A percentile compares a stretch with the other conserved stretches of the same genome.
Conservation (phyloP, 305 asterid genomes). For the Fraxinus baroniana region DNA sequence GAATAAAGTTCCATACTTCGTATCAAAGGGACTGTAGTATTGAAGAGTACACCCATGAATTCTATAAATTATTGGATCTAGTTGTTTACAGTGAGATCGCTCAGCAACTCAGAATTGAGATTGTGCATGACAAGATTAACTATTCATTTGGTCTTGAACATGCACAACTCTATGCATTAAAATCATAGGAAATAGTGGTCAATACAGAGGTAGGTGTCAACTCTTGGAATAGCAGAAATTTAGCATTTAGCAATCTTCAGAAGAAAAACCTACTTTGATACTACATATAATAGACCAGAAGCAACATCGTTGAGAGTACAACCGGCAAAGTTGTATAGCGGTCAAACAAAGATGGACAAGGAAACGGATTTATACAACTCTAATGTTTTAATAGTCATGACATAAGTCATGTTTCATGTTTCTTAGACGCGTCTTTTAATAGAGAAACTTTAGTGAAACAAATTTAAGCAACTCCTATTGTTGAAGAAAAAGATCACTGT, state of each 20-base stretch:
- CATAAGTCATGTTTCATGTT: not conserved
- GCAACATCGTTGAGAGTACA: not conserved
- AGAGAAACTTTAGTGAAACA: not conserved
- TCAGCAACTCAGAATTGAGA: not conserved
- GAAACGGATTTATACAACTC: not conserved
- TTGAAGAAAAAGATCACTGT: not conserved
- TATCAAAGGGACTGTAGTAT: not conserved
- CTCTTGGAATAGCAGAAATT: not conserved
- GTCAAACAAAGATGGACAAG: not conserved
- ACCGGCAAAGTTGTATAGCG: not conserved
- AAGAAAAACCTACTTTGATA: not conserved
- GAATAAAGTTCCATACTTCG: not conserved
- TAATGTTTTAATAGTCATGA: not conserved
- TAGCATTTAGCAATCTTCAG: not conserved
- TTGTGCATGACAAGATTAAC: not conserved
- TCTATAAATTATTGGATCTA: not conserved
- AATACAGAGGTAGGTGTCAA: not conserved
- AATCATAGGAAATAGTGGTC: not conserved
- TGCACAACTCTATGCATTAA: not conserved
- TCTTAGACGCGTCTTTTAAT: not conserved
- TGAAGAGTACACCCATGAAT: not conserved
- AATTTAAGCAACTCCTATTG: not conserved
- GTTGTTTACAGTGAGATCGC: not conserved
- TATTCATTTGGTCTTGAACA: not conserved
- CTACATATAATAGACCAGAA: not conserved